Evolutionary conservation across 805 yeast species (phyloP), one percentile per base, ranked within the genome.

Genomic region (Candida wancherniae): DNA sequence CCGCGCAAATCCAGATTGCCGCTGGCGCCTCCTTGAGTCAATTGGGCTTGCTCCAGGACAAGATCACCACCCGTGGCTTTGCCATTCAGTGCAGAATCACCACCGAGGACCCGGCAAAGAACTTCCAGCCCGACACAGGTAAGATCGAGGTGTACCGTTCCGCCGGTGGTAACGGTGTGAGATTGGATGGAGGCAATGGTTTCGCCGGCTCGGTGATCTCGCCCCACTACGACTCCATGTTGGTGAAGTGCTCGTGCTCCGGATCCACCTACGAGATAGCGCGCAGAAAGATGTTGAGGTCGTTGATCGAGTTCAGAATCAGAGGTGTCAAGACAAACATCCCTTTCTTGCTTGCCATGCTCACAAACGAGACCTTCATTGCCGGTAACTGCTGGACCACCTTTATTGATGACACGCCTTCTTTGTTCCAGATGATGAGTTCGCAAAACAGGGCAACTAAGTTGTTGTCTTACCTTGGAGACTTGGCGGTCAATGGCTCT

Each of bases 41-140:
- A 57, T 71, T 92, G 50, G 97, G 97, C 12, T 71, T 92, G 41
- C 69, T 88, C 47, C 98, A 92, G 67, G 96, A 90, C 62, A 82
- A 83, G 56, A 86, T 92, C 65, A 84, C 96, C 36, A 81, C 95
- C 29, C 77, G 97, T 55, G 99, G 99, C 13, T 90, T 88, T 56
- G 97, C 98, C 22, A 92, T 92, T 49, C 98, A 92, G 70, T 90
- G 98, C 71, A 87, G 98, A 72, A 92, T 92, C 68, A 90, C 97
- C 37, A 90, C 98, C 30, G 98, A 92, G 63, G 98, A 90, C 58
- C 97, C 98, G 9, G 57, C 94, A 31, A 88, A 88, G 68, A 85
- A 83, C 57, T 90, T 90, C 79, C 97, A 85, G 65, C 98, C 98
- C 10, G 98, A 90, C 58, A 92, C 97, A 3, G 98, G 98, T 57